phyloP scores from a whole-genome alignment of 192 early-diverging fungal genomes.

The Cetraspora pellucida region DNA sequence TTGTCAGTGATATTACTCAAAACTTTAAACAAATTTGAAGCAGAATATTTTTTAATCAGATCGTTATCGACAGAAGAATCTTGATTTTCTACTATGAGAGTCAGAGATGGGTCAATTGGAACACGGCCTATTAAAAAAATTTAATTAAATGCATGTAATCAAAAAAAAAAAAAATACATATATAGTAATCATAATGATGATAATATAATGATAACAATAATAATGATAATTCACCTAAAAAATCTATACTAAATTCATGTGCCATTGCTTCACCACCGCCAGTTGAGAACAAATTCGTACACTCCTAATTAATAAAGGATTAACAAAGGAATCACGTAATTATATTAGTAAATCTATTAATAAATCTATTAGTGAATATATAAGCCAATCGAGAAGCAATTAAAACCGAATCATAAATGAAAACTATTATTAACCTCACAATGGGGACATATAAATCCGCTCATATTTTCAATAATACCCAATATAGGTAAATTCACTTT shows the following conservation, averaged over 20 bases:
- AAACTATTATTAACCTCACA: slow-evolving; percentile 53
- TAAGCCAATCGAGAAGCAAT: no score
- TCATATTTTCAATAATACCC: slow-evolving; percentile 96
- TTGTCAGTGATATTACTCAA: slow-evolving; percentile 55
- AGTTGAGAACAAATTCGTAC: slow-evolving; percentile 88
- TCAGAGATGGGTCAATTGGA: slow-evolving; percentile 87
- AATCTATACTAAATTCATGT: slow-evolving; percentile 79
- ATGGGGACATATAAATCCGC: slow-evolving; percentile 91
- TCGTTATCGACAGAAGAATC: slow-evolving; percentile 37
- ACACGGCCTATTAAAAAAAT: slow-evolving; percentile 54
- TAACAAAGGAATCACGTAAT: not conserved
- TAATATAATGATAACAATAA: not conserved
- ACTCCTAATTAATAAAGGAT: slow-evolving; percentile 65
- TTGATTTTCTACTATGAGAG: slow-evolving; percentile 61
- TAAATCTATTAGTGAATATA: no score
- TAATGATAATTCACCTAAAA: slow-evolving; percentile 59
- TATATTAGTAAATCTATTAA: no score
- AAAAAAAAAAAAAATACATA: not conserved
- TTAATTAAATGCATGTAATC: not conserved
- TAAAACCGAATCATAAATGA: no score
- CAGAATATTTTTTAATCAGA: slow-evolving; percentile 50
- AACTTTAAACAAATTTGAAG: slow-evolving; percentile 56
- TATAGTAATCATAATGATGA: not conserved
- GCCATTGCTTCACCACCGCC: slow-evolving; percentile 94
- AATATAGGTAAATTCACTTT: slow-evolving; percentile 85